Evolutionary conservation across 257 asterid species (phyloP).

Genomic region (Ilex asprella): DNA sequence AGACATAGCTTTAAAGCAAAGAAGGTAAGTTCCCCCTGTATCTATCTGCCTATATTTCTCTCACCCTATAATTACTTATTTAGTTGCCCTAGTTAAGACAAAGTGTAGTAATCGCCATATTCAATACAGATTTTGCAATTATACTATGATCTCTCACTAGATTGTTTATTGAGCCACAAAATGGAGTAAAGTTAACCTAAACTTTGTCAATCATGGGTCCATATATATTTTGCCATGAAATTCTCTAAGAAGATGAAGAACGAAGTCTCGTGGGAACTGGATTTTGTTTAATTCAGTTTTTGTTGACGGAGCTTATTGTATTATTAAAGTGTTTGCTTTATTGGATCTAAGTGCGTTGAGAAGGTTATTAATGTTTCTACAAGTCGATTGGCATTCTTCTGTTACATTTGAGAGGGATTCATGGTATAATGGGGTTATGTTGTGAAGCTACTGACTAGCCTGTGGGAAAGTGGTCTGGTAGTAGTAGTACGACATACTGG

Average conservation of each 20-base stretch:
- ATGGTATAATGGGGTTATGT: too few species aligned
- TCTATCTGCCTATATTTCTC: neutral
- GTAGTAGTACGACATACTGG: too few species aligned
- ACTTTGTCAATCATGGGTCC: neutral
- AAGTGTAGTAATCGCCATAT: neutral
- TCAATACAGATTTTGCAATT: neutral
- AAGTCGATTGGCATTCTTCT: too few species aligned
- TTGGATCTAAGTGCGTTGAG: too few species aligned
- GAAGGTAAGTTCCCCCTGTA: slow-evolving; percentile 38
- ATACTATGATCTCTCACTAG: neutral
- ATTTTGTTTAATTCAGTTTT: neutral
- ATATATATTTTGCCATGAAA: neutral
- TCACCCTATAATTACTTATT: neutral
- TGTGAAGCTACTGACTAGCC: too few species aligned
- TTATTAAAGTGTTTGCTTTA: neutral
- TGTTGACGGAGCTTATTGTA: neutral
- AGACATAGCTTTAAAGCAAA: slow-evolving; percentile 46
- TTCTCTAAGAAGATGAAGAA: neutral
- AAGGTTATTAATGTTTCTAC: too few species aligned
- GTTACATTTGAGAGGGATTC: too few species aligned
- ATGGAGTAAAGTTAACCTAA: neutral
- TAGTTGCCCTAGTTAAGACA: neutral
- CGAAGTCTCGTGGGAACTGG: neutral
- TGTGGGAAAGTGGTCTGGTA: too few species aligned
- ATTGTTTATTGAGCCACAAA: neutral